A percentile compares a stretch with the other conserved stretches of the same genome.
Conservation (phyloP, 345 rosid genomes). For the Acer negundo region DNA sequence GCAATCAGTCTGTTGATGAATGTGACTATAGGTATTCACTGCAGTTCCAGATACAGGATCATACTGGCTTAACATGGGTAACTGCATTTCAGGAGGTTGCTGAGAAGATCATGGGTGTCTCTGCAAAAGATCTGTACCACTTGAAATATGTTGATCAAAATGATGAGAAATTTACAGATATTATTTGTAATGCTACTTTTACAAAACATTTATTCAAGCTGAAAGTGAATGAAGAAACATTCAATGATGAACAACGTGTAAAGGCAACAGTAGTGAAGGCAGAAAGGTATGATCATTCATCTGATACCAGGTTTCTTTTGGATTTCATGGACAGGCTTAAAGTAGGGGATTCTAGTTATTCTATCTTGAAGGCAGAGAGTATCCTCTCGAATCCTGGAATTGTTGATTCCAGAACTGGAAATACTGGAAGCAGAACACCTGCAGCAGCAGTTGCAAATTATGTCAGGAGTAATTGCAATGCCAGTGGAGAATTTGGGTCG, state of each 20-base stretch:
- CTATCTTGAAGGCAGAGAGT: slow-evolving; percentile 33
- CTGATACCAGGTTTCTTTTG: slow-evolving; percentile 63
- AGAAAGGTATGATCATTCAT: slow-evolving; percentile 61
- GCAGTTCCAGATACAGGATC: slow-evolving; percentile 91
- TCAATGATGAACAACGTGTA: slow-evolving; percentile 85
- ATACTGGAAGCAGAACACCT: slow-evolving; percentile 35
- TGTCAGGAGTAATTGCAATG: slow-evolving; percentile 20
- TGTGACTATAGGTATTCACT: slow-evolving; percentile 84
- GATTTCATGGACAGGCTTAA: slow-evolving; percentile 57
- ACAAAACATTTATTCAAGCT: slow-evolving; percentile 71
- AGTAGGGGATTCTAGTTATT: slow-evolving; percentile 38
- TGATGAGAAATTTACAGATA: slow-evolving; percentile 67
- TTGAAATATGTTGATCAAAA: slow-evolving; percentile 62
- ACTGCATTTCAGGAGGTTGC: slow-evolving; percentile 91
- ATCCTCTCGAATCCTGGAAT: slow-evolving; percentile 28
- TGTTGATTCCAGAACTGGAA: slow-evolving; percentile 30
- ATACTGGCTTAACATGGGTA: slow-evolving; percentile 84
- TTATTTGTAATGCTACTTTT: slow-evolving; percentile 68
- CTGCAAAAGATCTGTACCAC: slow-evolving; percentile 73
- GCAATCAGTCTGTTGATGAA: slow-evolving; percentile 69
- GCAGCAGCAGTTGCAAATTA: slow-evolving; percentile 28
- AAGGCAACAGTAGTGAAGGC: slow-evolving; percentile 79
- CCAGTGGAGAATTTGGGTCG: slow-evolving; percentile 33
- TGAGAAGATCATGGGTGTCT: slow-evolving; percentile 81
- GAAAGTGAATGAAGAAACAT: slow-evolving; percentile 89